A percentile compares a stretch with the other conserved stretches of the same genome.
Evolutionary conservation across 2,329 filamentous ascomycete genomes (phyloP).

Genomic region (Stagonosporopsis tanaceti): DNA sequence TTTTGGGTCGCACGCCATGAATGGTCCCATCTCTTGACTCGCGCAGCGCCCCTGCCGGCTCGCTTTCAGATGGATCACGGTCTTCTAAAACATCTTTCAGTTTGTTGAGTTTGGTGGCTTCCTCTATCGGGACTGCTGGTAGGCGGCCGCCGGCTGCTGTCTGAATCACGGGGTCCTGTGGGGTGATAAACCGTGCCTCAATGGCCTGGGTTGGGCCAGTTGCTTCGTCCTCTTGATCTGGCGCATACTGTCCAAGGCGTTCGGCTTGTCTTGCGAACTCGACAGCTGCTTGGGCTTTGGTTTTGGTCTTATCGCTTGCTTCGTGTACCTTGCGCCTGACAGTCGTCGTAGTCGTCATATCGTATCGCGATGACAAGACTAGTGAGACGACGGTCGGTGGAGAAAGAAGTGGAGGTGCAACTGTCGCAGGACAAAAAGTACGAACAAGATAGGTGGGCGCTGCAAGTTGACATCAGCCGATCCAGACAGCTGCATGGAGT

Average conservation of each 20-base stretch:
- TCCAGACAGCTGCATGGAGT: not conserved
- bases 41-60: conserved; percentile 41
- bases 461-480: conserved; percentile 1
- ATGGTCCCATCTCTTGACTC: conserved; percentile 54
- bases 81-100: conserved; percentile 62
- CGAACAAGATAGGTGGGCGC: conserved; percentile 5
- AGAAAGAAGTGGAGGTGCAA: conserved; percentile 27
- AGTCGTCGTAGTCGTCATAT: conserved; percentile 35
- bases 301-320: conserved; percentile 32
- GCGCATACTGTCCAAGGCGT: conserved; percentile 53
- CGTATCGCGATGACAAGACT: conserved; percentile 19
- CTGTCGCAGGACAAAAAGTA: conserved; percentile 2
- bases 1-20: conserved; percentile 45
- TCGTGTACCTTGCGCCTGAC: conserved; percentile 32
- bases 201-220: conserved; percentile 63
- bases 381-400: conserved; percentile 33
- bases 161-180: conserved; percentile 74
- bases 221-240: conserved; percentile 50
- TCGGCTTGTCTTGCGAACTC: conserved; percentile 69
- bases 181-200: conserved; percentile 69
- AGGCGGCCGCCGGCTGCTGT: conserved; percentile 72
- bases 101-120: conserved; percentile 74
- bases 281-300: conserved; percentile 54
- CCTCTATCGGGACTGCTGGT: conserved; percentile 72
- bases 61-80: conserved; percentile 42